Evolutionary conservation across 208 protist species (phyloP).

Genomic region (Leishmania mexicana): DNA sequence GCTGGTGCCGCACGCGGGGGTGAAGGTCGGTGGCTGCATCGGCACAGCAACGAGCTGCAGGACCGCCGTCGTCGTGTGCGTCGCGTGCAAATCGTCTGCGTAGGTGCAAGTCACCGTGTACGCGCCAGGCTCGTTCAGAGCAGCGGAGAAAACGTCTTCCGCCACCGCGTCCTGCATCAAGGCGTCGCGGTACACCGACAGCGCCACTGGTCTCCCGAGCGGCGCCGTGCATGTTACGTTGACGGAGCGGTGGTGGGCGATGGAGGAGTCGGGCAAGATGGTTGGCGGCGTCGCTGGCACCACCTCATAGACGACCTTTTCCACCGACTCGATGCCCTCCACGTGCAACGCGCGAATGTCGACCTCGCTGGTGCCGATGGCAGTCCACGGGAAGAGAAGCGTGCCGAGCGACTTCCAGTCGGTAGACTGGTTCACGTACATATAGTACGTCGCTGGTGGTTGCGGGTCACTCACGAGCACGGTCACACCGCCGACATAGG

Average conservation of each 20-base stretch:
- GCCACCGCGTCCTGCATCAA: slow-evolving; percentile 16
- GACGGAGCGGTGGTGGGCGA: slow-evolving; percentile 33
- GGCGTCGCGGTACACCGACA: slow-evolving; percentile 14
- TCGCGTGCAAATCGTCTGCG: slow-evolving; percentile 39
- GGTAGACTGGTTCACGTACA: slow-evolving; percentile 42
- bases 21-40: slow-evolving; percentile 35
- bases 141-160: slow-evolving; percentile 17
- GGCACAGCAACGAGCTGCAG: slow-evolving; percentile 35
- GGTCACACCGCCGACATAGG: slow-evolving; percentile 57
- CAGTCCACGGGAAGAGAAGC: slow-evolving; percentile 33
- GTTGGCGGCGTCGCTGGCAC: slow-evolving; percentile 34
- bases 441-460: slow-evolving; percentile 38
- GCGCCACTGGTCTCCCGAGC: slow-evolving; percentile 16
- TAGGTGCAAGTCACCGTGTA: slow-evolving; percentile 61
- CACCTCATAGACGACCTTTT: slow-evolving; percentile 39
- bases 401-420: slow-evolving; percentile 21
- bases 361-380: slow-evolving; percentile 34
- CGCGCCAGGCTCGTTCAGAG: slow-evolving; percentile 31
- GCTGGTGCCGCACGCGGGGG: slow-evolving; percentile 38
- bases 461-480: slow-evolving; percentile 46
- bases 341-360: slow-evolving; percentile 43
- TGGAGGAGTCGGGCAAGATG: slow-evolving; percentile 26
- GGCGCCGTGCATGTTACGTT: slow-evolving; percentile 51
- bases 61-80: slow-evolving; percentile 20
- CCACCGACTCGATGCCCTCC: slow-evolving; percentile 35